phyloP scores from a whole-genome alignment of 2,329 filamentous ascomycete genomes.

The Beauveria asiatica region DNA sequence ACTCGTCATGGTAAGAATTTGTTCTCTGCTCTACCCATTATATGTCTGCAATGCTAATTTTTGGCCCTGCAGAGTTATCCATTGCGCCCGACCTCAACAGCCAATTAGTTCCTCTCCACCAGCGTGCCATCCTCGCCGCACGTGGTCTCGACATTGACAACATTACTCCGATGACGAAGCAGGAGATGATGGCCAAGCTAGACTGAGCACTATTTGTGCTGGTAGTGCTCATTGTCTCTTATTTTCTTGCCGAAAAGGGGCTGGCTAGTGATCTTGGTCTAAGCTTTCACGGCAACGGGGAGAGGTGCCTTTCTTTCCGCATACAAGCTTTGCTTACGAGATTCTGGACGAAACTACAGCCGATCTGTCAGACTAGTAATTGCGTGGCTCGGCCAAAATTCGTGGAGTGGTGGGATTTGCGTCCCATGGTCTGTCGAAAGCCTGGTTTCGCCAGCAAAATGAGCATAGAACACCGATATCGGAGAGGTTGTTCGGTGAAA shows the following conservation, averaged over 20 bases:
- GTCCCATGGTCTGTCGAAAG: background rate
- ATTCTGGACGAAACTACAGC: background rate
- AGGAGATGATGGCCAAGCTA: constrained; percentile 95
- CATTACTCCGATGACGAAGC: constrained; percentile 81
- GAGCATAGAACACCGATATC: background rate
- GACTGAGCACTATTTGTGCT: constrained; percentile 55
- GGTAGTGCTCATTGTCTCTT: constrained; percentile 3
- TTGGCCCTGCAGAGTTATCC: constrained; percentile 65
- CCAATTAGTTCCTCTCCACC: constrained; percentile 78
- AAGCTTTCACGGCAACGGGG: background rate
- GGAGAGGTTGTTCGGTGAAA: background rate
- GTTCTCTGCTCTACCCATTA: background rate
- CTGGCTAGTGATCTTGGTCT: background rate
- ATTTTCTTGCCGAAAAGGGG: background rate
- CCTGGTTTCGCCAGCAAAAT: background rate
- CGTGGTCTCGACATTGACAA: constrained; percentile 88
- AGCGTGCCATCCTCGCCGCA: constrained; percentile 62
- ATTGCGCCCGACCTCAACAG: constrained; percentile 83
- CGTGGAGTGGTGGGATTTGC: background rate
- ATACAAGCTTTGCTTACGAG: background rate
- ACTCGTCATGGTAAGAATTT: constrained; percentile 71
- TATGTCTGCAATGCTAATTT: background rate
- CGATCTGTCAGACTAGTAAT: background rate
- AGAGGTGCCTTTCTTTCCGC: background rate
- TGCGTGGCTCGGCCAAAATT: background rate